A percentile compares a stretch with the other conserved stretches of the same genome.
phyloP scores from a whole-genome alignment of 2,329 filamentous ascomycete genomes.

The Cercospora zeae-maydis region DNA sequence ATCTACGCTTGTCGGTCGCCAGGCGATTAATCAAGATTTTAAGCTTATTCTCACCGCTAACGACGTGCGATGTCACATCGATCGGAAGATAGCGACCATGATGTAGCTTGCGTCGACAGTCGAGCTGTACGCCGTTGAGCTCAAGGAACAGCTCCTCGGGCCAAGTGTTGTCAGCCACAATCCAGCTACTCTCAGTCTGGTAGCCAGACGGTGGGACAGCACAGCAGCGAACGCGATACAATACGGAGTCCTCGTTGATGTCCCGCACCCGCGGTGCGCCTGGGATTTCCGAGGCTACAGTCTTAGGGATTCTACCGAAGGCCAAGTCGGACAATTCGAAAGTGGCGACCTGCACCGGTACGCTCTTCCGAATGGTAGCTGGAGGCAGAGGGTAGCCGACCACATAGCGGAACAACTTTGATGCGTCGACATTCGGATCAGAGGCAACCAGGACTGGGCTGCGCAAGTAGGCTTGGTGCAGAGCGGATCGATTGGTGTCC shows the following conservation, averaged over 20 bases:
- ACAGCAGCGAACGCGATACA: conserved; percentile 68
- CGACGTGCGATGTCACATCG: conserved; percentile 64
- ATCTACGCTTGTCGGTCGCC: conserved; percentile 35
- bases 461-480: conserved; percentile 58
- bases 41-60: conserved; percentile 60
- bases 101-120: conserved; percentile 65
- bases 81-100: conserved; percentile 72
- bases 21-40: conserved; percentile 49
- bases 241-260: conserved; percentile 53
- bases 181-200: conserved; percentile 56
- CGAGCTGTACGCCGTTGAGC: conserved; percentile 56
- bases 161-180: conserved; percentile 63
- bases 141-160: conserved; percentile 65
- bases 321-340: conserved; percentile 48
- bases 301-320: conserved; percentile 37
- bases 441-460: conserved; percentile 46
- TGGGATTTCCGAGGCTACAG: conserved; percentile 22
- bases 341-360: conserved; percentile 42
- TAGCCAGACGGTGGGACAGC: conserved; percentile 36
- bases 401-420: conserved; percentile 56
- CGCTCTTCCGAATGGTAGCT: conserved; percentile 31
- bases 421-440: not conserved
- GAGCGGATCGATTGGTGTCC: conserved; percentile 46
- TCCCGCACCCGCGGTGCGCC: conserved; percentile 34
- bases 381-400: conserved; percentile 52